These are phyloP conservation scores for Cryptosporidium viatorum DNA, from an alignment of 169 alveolate species.

Conservation along the genomic window DNA sequence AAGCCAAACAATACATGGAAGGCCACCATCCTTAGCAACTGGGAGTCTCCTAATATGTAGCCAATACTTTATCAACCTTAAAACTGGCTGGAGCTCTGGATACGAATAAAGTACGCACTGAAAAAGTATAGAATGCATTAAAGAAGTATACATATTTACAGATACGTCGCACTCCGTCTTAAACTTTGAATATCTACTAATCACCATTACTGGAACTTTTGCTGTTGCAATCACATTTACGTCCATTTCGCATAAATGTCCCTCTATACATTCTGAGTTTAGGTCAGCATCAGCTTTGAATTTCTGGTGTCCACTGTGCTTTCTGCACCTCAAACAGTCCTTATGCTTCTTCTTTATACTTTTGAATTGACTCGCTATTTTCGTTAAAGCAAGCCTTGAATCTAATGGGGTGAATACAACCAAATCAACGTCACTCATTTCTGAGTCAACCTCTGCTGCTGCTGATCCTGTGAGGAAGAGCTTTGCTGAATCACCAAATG, in stretches of 20 bases:
- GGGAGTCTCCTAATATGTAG: conserved; percentile 86
- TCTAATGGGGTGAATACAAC: conserved; percentile 79
- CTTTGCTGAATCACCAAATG: conserved; percentile 78
- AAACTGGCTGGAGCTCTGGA: conserved; percentile 87
- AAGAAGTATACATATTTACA: conserved; percentile 87
- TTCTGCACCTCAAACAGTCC: conserved; percentile 17
- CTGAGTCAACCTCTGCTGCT: conserved; percentile 85
- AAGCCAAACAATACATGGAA: conserved; percentile 91
- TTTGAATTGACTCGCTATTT: conserved; percentile 79
- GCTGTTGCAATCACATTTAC: conserved; percentile 89
- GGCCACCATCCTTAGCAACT: conserved; percentile 91
- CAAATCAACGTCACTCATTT: conserved; percentile 82
- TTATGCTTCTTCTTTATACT: conserved; percentile 77
- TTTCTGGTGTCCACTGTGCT: conserved; percentile 5
- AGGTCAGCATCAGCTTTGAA: conserved; percentile 17
- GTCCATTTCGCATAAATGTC: conserved; percentile 75
- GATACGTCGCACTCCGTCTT: conserved; percentile 89
- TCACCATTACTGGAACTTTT: conserved; percentile 88
- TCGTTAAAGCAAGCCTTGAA: conserved; percentile 76
- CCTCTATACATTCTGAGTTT: conserved; percentile 65
- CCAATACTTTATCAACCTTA: conserved; percentile 88
- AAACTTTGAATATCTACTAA: conserved; percentile 78
- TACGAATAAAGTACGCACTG: conserved; percentile 81
- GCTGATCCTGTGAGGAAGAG: conserved; percentile 84
- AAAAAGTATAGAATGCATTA: conserved; percentile 88